Evolutionary conservation across 352 stramenopile genomes (phyloP).

Genomic region (Phytophthora cryptogea): DNA sequence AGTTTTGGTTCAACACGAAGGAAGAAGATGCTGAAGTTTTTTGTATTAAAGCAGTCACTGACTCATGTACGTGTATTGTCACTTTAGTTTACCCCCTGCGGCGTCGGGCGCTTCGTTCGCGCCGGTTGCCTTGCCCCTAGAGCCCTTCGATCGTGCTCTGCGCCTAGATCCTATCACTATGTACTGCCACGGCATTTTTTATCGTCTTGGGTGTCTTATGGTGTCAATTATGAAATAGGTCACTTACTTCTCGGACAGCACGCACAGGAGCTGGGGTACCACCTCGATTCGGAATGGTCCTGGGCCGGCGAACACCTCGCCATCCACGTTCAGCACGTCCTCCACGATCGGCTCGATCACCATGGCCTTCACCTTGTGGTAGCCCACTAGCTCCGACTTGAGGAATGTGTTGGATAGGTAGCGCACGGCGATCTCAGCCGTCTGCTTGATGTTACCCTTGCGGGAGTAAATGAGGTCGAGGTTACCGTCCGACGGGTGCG

Average conservation of each 20-base stretch:
- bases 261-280: slow-evolving; percentile 67
- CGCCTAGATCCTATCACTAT: slow-evolving; percentile 13
- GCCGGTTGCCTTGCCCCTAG: slow-evolving; percentile 10
- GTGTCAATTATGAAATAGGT: slow-evolving; percentile 28
- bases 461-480: slow-evolving; percentile 78
- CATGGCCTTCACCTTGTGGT: slow-evolving; percentile 81
- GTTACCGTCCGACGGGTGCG: slow-evolving; percentile 79
- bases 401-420: slow-evolving; percentile 66
- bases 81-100: slow-evolving; percentile 23
- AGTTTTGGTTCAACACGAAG: no score
- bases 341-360: slow-evolving; percentile 66
- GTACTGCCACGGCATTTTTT: slow-evolving; percentile 22
- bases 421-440: slow-evolving; percentile 51
- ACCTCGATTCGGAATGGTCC: slow-evolving; percentile 78
- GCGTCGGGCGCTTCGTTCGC: slow-evolving; percentile 20
- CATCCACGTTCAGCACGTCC: slow-evolving; percentile 79
- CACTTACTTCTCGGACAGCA: slow-evolving; percentile 79
- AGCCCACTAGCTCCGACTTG: slow-evolving; percentile 60
- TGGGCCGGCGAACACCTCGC: slow-evolving; percentile 65
- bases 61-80: slow-evolving; percentile 12
- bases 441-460: slow-evolving; percentile 51
- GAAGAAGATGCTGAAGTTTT: neutral
- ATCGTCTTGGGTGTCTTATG: slow-evolving; percentile 18
- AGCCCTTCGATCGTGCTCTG: slow-evolving; percentile 32
- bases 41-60: slow-evolving; percentile 15